Conservation (phyloP, 176 grass and related monocot species). For the Bolboschoenus planiculmis region DNA sequence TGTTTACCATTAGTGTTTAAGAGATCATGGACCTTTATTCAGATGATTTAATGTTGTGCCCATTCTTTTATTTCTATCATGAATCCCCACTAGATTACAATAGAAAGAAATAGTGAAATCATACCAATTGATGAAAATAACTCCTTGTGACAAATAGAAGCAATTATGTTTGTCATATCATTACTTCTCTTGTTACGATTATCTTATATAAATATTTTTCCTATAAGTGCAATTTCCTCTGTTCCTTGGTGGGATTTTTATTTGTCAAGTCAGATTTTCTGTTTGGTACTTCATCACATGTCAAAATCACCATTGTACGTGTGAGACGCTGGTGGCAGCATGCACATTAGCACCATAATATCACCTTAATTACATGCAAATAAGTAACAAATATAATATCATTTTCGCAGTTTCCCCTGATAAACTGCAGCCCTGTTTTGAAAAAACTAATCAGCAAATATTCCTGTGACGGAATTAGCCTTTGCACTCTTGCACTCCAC, state of each 20-base stretch:
- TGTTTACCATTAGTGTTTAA: not conserved
- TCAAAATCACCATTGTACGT: not conserved
- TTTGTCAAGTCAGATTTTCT: not conserved
- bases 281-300: not conserved
- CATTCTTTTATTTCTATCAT: not conserved
- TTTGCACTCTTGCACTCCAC: conserved; percentile 59
- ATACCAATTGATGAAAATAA: not conserved
- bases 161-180: not conserved
- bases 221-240: not conserved
- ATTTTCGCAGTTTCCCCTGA: conserved; percentile 65
- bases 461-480: conserved; percentile 31
- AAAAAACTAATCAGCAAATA: conserved; percentile 66
- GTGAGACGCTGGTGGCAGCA: not conserved
- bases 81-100: not conserved
- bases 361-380: not conserved
- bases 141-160: not conserved
- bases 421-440: conserved; percentile 69
- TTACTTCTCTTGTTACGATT: not conserved
- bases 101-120: not conserved
- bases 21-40: not conserved
- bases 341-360: not conserved
- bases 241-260: not conserved
- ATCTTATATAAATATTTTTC: not conserved
- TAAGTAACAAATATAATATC: not conserved
- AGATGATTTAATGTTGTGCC: not conserved